These are phyloP conservation scores for Darksidea phi DNA, from an alignment of 495 filamentous ascomycete species.

Conservation along the genomic window DNA sequence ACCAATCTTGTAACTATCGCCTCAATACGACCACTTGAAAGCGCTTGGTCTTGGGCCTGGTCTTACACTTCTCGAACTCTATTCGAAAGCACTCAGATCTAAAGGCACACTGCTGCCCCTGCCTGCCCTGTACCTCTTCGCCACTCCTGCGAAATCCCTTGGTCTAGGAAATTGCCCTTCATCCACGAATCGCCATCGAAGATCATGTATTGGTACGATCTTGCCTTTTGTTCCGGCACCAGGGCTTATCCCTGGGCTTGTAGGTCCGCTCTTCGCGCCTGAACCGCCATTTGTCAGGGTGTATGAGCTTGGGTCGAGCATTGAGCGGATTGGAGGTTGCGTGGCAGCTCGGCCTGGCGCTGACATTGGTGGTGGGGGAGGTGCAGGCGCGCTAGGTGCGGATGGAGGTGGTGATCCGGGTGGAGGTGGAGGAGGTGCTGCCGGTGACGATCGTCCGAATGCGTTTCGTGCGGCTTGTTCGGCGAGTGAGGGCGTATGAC, in stretches of 20 bases:
- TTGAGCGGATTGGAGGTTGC: constrained; percentile 52
- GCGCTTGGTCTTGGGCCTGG: no score
- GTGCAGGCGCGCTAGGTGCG: constrained; percentile 31
- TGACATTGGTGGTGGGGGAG: constrained; percentile 41
- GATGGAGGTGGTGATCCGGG: constrained; percentile 34
- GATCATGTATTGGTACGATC: constrained; percentile 67
- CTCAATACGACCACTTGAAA: not conserved
- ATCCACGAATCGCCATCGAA: constrained; percentile 80
- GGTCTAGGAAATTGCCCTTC: constrained; percentile 84
- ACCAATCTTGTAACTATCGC: not conserved
- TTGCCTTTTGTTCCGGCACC: constrained; percentile 44
- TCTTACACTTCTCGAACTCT: not conserved
- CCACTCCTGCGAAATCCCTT: constrained; percentile 67
- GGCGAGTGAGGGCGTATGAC: constrained; percentile 37
- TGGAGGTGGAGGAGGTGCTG: constrained; percentile 33
- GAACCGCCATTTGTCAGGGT: constrained; percentile 63
- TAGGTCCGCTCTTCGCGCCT: constrained; percentile 12
- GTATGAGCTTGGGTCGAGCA: constrained; percentile 73
- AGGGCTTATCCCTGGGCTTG: constrained; percentile 35
- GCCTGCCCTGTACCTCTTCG: constrained; percentile 81
- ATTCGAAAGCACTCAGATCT: constrained; percentile 61
- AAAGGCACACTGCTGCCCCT: constrained; percentile 91
- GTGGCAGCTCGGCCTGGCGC: constrained; percentile 25
- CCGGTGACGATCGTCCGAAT: constrained; percentile 38
- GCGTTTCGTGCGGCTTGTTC: constrained; percentile 44